A percentile compares a stretch with the other conserved stretches of the same genome.
Evolutionary conservation across 257 asterid genomes (phyloP).

Genomic region (Ligustrum vulgare): DNA sequence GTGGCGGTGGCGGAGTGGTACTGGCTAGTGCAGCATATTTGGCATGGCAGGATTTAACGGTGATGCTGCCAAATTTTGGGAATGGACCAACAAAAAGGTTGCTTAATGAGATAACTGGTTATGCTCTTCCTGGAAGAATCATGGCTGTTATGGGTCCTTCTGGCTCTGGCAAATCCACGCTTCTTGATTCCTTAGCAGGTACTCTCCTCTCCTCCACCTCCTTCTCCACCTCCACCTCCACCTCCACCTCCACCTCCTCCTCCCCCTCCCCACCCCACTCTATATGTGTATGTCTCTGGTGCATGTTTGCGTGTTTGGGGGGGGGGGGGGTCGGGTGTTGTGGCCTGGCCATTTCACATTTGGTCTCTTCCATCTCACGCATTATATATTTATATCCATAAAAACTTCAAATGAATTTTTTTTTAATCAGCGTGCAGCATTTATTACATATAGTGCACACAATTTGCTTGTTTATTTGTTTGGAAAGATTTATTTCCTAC

Average conservation of each 20-base stretch:
- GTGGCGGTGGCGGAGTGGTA: constrained; percentile 24
- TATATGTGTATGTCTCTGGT: not conserved
- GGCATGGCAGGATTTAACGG: constrained; percentile 79
- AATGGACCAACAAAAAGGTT: constrained; percentile 65
- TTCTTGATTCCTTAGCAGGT: constrained; percentile 87
- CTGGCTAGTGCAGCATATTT: constrained; percentile 38
- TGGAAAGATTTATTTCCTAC: too few species aligned
- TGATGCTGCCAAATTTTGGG: constrained; percentile 66
- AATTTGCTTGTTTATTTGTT: too few species aligned
- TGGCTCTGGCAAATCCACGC: constrained; percentile 88
- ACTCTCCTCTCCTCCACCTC: constrained; percentile 11
- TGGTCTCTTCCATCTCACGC: not conserved
- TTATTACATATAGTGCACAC: too few species aligned
- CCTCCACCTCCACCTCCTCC: not conserved
- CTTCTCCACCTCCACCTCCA: constrained; percentile 15
- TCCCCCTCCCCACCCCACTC: not conserved
- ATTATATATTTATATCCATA: too few species aligned
- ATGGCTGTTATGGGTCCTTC: constrained; percentile 97
- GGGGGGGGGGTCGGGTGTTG: not conserved
- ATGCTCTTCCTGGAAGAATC: constrained; percentile 77
- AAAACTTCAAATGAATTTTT: too few species aligned
- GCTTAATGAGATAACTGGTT: constrained; percentile 65
- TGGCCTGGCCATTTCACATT: not conserved
- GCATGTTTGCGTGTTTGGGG: not conserved
- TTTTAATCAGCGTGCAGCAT: too few species aligned